Base-by-base conservation (phyloP, 2,329 filamentous ascomycete species). In the Trichoderma sp. region DNA sequence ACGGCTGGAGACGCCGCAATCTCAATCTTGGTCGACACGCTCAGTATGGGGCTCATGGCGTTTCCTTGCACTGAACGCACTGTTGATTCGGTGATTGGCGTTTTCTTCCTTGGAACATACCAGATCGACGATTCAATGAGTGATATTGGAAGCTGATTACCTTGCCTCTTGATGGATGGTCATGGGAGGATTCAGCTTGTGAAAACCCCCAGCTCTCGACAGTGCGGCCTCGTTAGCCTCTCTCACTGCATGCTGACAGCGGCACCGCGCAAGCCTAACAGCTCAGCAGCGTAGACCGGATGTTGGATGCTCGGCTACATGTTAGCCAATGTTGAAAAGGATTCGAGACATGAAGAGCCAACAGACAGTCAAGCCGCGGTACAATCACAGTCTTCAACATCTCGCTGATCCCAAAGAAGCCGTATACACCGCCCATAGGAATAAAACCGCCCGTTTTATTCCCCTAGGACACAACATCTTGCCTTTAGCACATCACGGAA, bases 21-120 rank as follows among this genome's bases (percentile, higher is more conserved):
- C 39, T 62, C 59, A 24, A 62, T 62, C n/a, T 54, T 62, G 14
- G 59, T 62, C 17, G 59, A 62, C 19, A 62, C 59, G 48, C 59
- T 62, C 12, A 62, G 43, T 41, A 62, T 54, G 0, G 59, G 59
- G 39, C 59, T 62, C 59, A 62, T 62, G 34, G 47, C 15, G 41
- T 10, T 41, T 24, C 10, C 21, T 7, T 19, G 15, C 12, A 28
- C 5, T n/a, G 30, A 50, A 15, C 26, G 30, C 24, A 5, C 15
- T 17, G 10, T 41, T 41, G 14, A 4, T 21, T 15, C 19, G 28
- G 1, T 3, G 1, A 21, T 17, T 2, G 30, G 17, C n/a, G 10
- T 7, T 4, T 28, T 19, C 10, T 15, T 51, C 30, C 6, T 19
- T 34, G 26, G 30, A 44, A n/a, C 0, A 17, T 4, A 9, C 14